Evolutionary conservation across 164 flowering plant genomes (phyloP).

Genomic region (Vitis riparia): DNA sequence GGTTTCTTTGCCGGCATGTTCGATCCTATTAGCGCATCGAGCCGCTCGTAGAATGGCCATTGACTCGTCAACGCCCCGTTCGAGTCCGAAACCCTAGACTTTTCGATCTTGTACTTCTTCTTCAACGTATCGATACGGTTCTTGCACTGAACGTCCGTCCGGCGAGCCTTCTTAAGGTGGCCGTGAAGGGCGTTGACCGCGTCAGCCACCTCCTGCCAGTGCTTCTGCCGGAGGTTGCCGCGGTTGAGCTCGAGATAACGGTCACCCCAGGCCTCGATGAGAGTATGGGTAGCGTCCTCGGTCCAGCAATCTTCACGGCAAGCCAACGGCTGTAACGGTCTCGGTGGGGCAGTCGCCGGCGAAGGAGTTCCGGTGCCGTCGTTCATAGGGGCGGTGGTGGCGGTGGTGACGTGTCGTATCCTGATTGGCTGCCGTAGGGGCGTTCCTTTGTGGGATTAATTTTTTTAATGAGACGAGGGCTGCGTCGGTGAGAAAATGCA

Average conservation of each 20-base stretch:
- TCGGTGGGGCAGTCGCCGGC: neutral
- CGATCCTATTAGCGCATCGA: constrained; percentile 32
- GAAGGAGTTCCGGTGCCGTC: constrained; percentile 1
- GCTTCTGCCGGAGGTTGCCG: constrained; percentile 19
- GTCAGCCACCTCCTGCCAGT: constrained; percentile 39
- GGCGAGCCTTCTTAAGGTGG: constrained; percentile 3
- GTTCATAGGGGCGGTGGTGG: neutral
- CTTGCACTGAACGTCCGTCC: constrained; percentile 38
- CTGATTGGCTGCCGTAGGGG: neutral
- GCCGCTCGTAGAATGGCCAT: constrained; percentile 40
- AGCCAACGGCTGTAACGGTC: neutral
- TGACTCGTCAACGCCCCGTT: constrained; percentile 13
- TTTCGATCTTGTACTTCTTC: constrained; percentile 40
- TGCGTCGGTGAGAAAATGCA: no score
- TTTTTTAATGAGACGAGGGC: no score
- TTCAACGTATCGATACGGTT: constrained; percentile 38
- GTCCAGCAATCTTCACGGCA: constrained; percentile 21
- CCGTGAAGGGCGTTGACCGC: constrained; percentile 28
- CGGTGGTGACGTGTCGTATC: neutral
- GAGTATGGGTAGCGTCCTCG: constrained; percentile 16
- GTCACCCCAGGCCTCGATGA: constrained; percentile 19
- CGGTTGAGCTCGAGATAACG: constrained; percentile 14
- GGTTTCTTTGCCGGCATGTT: neutral
- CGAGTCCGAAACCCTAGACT: constrained; percentile 22
- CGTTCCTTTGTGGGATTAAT: no score